Evolutionary conservation across 176 grass and related monocot species (phyloP).

Genomic region (Puccinellia tenuiflora): DNA sequence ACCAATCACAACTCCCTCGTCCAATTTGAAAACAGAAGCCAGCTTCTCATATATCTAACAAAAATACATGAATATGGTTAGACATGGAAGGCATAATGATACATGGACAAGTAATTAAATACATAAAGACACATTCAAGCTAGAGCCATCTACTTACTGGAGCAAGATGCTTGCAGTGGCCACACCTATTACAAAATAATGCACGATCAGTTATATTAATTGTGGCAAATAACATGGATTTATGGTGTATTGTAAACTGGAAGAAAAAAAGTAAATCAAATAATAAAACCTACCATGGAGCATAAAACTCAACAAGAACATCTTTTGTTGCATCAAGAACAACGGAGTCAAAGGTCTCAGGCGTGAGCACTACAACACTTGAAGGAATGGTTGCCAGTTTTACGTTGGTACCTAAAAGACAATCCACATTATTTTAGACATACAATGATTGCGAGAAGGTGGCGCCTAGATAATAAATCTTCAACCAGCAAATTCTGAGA

Average conservation of each 20-base stretch:
- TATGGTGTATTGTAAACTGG: not conserved
- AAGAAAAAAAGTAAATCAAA: not conserved
- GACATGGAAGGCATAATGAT: not conserved
- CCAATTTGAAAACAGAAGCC: slow-evolving; percentile 62
- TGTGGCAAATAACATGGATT: not conserved
- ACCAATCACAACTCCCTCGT: slow-evolving; percentile 68
- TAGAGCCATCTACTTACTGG: slow-evolving; percentile 53
- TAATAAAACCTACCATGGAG: slow-evolving; percentile 69
- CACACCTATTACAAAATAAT: slow-evolving; percentile 55
- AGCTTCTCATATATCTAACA: slow-evolving; percentile 88
- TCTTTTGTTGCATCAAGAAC: slow-evolving; percentile 93
- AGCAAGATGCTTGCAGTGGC: slow-evolving; percentile 96
- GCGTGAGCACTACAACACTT: slow-evolving; percentile 66
- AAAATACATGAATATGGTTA: not conserved
- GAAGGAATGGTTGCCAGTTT: slow-evolving; percentile 76
- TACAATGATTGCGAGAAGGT: not conserved
- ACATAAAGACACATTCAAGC: not conserved
- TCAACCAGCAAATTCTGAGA: not conserved
- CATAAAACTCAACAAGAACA: slow-evolving; percentile 99
- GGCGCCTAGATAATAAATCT: not conserved
- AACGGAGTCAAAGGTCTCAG: slow-evolving; percentile 56
- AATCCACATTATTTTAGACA: not conserved
- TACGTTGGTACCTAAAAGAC: slow-evolving; percentile 72
- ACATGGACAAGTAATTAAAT: not conserved
- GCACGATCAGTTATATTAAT: not conserved